Conservation (phyloP, 2,329 filamentous ascomycete genomes). For the Neurospora sp. region DNA sequence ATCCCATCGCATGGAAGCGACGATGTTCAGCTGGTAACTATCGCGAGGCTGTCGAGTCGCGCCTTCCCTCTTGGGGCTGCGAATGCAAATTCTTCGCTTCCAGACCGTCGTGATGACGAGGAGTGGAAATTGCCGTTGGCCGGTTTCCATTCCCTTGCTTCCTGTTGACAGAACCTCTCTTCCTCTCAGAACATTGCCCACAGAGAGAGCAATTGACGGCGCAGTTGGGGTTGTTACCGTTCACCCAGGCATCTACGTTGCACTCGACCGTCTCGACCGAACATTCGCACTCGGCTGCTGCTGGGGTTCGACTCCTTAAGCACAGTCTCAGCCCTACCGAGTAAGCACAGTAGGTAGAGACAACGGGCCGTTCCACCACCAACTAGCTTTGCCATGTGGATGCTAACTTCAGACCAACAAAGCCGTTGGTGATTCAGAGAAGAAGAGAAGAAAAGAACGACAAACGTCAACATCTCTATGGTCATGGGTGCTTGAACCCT, state of each 20-base stretch:
- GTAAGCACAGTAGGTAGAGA: background rate
- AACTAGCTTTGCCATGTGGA: background rate
- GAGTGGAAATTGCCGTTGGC: background rate
- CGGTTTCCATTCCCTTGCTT: background rate
- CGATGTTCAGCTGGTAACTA: background rate
- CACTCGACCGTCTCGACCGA: background rate
- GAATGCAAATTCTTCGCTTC: background rate
- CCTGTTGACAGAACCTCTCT: background rate
- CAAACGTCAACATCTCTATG: background rate
- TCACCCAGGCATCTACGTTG: background rate
- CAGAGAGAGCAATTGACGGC: background rate
- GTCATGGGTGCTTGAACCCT: background rate
- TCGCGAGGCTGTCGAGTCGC: background rate
- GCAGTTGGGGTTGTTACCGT: background rate
- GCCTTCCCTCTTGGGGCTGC: background rate
- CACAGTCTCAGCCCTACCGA: background rate
- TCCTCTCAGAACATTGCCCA: background rate
- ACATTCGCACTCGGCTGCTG: background rate
- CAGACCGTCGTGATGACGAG: background rate
- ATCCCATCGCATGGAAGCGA: background rate
- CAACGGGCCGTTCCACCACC: background rate
- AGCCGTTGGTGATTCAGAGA: background rate
- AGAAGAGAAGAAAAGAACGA: background rate
- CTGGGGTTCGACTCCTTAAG: background rate
- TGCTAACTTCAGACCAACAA: background rate